These are phyloP conservation scores for Blakeslea trispora DNA, from an alignment of 371 early-diverging fungal species.

Conservation along the genomic window DNA sequence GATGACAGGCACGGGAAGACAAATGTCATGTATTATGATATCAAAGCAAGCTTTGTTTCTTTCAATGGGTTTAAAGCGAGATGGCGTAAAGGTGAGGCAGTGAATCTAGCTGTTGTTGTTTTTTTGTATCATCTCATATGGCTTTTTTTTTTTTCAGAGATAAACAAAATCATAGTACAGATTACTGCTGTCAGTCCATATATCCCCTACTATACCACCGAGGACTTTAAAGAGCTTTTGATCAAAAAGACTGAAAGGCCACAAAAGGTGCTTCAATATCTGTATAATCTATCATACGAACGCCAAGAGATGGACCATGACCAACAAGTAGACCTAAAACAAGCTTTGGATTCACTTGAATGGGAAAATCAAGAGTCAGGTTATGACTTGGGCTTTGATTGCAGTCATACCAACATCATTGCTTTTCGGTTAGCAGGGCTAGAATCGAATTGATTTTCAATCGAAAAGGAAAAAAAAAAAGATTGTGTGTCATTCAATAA, in stretches of 20 bases:
- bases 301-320: not conserved
- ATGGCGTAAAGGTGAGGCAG: conserved; percentile 30
- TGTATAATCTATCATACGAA: conserved; percentile 3
- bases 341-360: not conserved
- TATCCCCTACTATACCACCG: conserved; percentile 15
- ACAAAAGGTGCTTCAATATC: not conserved
- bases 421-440: not conserved
- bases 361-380: not conserved
- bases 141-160: not conserved
- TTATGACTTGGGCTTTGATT: not conserved
- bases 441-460: not conserved
- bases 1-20: conserved; percentile 23
- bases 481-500: no score
- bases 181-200: conserved; percentile 14
- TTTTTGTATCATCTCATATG: no score
- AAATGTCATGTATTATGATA: conserved; percentile 17
- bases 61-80: conserved; percentile 36
- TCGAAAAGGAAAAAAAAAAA: not conserved
- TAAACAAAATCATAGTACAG: conserved; percentile 12
- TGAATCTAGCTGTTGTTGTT: no score
- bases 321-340: not conserved
- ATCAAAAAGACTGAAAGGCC: not conserved
- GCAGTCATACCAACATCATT: not conserved
- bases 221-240: conserved; percentile 24
- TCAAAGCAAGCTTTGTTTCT: conserved; percentile 25